These are phyloP conservation scores for Fusarium goolgardi DNA, from an alignment of 2,329 filamentous ascomycete genomes.

Conservation along the genomic window DNA sequence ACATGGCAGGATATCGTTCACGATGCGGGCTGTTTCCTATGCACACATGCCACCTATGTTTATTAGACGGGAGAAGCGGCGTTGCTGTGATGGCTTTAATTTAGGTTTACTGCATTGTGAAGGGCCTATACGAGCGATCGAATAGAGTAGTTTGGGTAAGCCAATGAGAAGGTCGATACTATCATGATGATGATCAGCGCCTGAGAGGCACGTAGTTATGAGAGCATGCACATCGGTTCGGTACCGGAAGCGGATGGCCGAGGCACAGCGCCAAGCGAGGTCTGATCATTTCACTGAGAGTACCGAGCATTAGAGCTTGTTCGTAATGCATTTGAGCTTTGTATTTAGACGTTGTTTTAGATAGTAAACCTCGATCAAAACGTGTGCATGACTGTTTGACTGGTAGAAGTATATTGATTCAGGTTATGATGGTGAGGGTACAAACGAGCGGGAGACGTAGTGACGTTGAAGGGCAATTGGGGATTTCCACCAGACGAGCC, in stretches of 20 bases:
- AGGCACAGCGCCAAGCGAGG: conserved; percentile 23
- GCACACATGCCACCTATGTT: background rate
- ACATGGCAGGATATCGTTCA: background rate
- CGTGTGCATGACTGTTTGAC: no score
- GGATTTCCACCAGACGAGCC: conserved; percentile 9
- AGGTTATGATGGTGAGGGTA: background rate
- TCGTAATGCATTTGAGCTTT: conserved; percentile 3
- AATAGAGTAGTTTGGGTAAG: background rate
- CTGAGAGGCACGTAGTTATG: conserved; percentile 21
- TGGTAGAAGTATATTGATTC: background rate
- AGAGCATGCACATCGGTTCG: conserved; percentile 21
- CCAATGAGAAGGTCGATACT: conserved; percentile 5
- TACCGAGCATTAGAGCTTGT: background rate
- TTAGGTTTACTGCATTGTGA: background rate
- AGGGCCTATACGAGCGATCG: background rate
- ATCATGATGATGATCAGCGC: conserved; percentile 14
- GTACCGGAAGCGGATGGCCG: conserved; percentile 24
- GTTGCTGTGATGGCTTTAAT: background rate
- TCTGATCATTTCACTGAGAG: background rate
- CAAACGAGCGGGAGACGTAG: background rate
- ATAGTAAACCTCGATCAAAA: no score
- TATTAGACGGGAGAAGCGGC: background rate
- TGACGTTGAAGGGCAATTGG: conserved; percentile 19
- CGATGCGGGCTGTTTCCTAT: background rate
- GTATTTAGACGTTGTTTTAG: background rate